Conservation (phyloP, 1,139 yeast genomes). For the Yamadazyma kanchanaburiensis region DNA sequence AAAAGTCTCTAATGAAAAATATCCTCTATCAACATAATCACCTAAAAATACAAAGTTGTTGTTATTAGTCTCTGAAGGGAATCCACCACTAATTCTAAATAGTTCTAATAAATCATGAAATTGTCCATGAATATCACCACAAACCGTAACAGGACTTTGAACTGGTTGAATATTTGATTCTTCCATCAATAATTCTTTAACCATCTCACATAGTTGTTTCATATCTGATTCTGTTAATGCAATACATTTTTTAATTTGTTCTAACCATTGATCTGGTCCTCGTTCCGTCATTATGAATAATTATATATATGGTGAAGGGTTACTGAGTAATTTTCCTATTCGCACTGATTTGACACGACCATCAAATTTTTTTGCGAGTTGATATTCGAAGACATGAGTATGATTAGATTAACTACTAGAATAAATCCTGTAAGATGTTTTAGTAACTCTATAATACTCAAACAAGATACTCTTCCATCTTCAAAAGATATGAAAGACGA, state of each 20-base stretch:
- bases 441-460: no score
- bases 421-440: no score
- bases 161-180: constrained; percentile 96
- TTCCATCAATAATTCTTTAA: constrained; percentile 71
- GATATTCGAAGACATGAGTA: no score
- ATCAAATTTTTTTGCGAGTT: no score
- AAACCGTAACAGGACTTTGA: constrained; percentile 94
- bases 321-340: no score
- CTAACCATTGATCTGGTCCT: constrained; percentile 97
- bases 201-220: constrained; percentile 95
- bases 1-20: constrained; percentile 88
- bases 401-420: no score
- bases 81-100: constrained; percentile 88
- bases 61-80: constrained; percentile 55
- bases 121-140: constrained; percentile 99
- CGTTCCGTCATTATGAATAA: constrained; percentile 56
- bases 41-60: constrained; percentile 81
- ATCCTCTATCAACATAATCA: constrained; percentile 96
- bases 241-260: constrained; percentile 85
- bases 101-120: constrained; percentile 91
- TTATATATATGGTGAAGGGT: no score
- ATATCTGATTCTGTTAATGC: constrained; percentile 88
- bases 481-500: constrained; percentile 31
- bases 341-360: no score
- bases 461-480: constrained; percentile 8